Evolutionary conservation across 805 yeast genomes (phyloP), one percentile per base, ranked within the genome.

Genomic region (Zygosaccharomyces bisporus): DNA sequence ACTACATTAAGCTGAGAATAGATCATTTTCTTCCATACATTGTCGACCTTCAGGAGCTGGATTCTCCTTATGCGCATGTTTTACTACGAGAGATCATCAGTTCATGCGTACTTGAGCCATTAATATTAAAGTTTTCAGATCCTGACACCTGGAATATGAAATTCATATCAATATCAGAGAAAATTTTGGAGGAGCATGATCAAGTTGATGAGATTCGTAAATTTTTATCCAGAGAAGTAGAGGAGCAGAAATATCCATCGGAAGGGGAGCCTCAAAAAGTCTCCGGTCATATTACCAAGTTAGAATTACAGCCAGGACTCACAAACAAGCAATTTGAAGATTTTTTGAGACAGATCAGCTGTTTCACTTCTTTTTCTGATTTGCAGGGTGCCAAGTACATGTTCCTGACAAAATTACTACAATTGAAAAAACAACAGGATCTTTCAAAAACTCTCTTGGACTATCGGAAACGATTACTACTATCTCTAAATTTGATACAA

Each of bases 141-240:
- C 78, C 91, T 1, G 95, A 88, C 58, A 83, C 79, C 47, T 84
- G 83, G 77, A 90, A 90, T 59, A 76, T 79, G 44, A 56, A 72
- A 32, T 71, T 88, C 12, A 80, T 80, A 7, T 74, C 75, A 41
- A 60, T 75, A 1, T 76, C 85, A 1, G 81, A 87, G 3, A 74
- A 74, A 23, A 75, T 83, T 9, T 68, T 90, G 58, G 80, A 80
- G 50, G 95, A 87, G 55, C 69, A 89, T 44, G 76, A 76, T 29
- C 87, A 86, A 55, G 95, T 89, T 0, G 77, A 81, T 47, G 76
- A 80, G 51, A 72, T 90, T 17, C 67, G 95, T 48, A 78, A 75
- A 17, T 85, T 86, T 1, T 66, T 89, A 27, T 83, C 81, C 49
- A 75, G 78, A 49, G 93, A 88, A 55, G 72, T 84, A 19, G 52